phyloP scores from a whole-genome alignment of 305 asterid species.

The Salvia sclarea region DNA sequence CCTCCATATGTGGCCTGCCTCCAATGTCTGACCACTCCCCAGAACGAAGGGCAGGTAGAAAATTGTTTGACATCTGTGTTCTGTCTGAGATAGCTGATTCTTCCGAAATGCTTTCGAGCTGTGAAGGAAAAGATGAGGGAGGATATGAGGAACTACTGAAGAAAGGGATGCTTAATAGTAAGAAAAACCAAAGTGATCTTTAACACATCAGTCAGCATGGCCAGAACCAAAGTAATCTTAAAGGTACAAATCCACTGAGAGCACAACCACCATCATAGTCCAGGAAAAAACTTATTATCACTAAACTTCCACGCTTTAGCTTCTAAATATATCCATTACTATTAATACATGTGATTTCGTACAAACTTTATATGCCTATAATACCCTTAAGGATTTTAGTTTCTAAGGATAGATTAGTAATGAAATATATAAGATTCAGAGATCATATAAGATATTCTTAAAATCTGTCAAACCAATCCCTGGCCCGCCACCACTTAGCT shows the following conservation, averaged over 20 bases:
- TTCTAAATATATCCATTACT: neutral
- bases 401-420: neutral
- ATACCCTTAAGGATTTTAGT: neutral
- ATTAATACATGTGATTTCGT: too few species aligned
- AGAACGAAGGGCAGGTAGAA: constrained; percentile 65
- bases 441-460: neutral
- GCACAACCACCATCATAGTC: neutral
- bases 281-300: neutral
- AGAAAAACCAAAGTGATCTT: constrained; percentile 9
- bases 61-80: constrained; percentile 43
- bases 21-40: constrained; percentile 91
- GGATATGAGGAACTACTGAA: constrained; percentile 15
- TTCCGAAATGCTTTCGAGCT: constrained; percentile 85
- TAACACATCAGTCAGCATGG: neutral
- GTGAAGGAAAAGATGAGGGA: constrained; percentile 17
- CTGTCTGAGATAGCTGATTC: constrained; percentile 48
- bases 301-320: neutral
- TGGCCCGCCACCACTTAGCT: neutral
- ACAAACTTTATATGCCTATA: neutral
- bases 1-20: constrained; percentile 74
- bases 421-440: neutral
- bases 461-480: neutral
- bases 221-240: neutral
- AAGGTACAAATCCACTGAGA: neutral
- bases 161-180: neutral